phyloP scores from a whole-genome alignment of 2,329 filamentous ascomycete species.

The Phyllosticta paracitricarpa region DNA sequence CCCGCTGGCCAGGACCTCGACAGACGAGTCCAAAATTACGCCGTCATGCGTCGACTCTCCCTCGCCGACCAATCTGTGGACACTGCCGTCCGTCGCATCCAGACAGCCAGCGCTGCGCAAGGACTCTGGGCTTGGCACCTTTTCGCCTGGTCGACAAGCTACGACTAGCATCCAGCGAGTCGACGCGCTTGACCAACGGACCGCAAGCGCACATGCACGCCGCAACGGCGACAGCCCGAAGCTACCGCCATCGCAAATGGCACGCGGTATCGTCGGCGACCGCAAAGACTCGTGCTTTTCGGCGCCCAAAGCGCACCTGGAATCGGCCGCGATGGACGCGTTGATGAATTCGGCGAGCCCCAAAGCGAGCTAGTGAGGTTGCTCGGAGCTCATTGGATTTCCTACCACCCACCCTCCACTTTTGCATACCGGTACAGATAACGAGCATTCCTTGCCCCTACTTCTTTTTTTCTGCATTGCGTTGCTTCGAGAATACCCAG shows the following conservation, averaged over 20 bases:
- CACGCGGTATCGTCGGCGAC: not conserved
- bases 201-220: not conserved
- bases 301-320: not conserved
- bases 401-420: not conserved
- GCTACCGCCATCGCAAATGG: not conserved
- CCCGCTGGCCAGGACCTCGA: not conserved
- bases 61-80: not conserved
- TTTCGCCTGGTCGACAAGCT: conserved; percentile 2
- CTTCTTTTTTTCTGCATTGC: not conserved
- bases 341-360: not conserved
- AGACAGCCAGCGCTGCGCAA: not conserved
- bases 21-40: not conserved
- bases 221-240: not conserved
- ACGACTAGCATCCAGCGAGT: conserved; percentile 5
- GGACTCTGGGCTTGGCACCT: conserved; percentile 1
- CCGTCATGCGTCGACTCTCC: not conserved
- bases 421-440: not conserved
- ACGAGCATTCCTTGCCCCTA: not conserved
- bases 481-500: not conserved
- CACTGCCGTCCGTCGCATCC: not conserved
- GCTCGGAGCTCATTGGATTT: not conserved
- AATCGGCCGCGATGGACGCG: not conserved
- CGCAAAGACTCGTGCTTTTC: not conserved
- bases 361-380: not conserved
- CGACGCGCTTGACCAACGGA: not conserved